These are phyloP conservation scores for Smallanthus sonchifolius DNA, from an alignment of 129 eudicot genomes.

Conservation along the genomic window DNA sequence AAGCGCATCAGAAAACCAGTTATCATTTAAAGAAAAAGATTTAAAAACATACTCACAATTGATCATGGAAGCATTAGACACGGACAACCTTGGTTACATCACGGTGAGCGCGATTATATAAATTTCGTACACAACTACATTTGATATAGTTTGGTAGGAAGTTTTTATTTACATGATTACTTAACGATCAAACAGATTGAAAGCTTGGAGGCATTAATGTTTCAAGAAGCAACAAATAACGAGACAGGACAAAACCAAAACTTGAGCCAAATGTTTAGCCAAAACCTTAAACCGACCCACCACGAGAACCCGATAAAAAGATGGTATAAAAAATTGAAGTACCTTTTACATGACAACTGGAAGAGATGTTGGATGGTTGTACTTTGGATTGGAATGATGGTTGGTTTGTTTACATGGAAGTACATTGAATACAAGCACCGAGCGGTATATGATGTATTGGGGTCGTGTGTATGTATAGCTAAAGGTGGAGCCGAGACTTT, in stretches of 20 bases:
- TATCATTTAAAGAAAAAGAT: conserved; percentile 51
- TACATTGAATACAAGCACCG: conserved; percentile 50
- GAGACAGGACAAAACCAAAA: conserved; percentile 45
- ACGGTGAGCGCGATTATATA: conserved; percentile 27
- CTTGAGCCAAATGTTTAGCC: conserved; percentile 63
- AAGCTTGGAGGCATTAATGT: conserved; percentile 60
- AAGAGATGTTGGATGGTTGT: conserved; percentile 75
- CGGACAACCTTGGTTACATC: conserved; percentile 46
- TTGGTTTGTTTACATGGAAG: conserved; percentile 61
- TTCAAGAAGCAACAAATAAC: conserved; percentile 58
- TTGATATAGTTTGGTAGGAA: not conserved
- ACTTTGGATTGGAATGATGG: conserved; percentile 67
- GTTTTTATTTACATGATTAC: not conserved
- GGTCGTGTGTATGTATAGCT: conserved; percentile 71
- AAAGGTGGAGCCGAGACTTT: conserved; percentile 96
- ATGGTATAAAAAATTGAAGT: conserved; percentile 41
- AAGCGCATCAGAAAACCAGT: conserved; percentile 72
- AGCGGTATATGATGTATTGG: conserved; percentile 57
- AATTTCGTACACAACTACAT: not conserved
- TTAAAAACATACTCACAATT: conserved; percentile 64
- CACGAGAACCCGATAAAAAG: conserved; percentile 27
- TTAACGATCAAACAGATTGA: conserved; percentile 46
- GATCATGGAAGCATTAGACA: conserved; percentile 74
- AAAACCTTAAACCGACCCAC: conserved; percentile 46
- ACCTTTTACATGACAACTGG: conserved; percentile 74